A percentile compares a stretch with the other conserved stretches of the same genome.
Evolutionary conservation across 306 rosid genomes (phyloP).

Genomic region (Gastrolobium bilobum): DNA sequence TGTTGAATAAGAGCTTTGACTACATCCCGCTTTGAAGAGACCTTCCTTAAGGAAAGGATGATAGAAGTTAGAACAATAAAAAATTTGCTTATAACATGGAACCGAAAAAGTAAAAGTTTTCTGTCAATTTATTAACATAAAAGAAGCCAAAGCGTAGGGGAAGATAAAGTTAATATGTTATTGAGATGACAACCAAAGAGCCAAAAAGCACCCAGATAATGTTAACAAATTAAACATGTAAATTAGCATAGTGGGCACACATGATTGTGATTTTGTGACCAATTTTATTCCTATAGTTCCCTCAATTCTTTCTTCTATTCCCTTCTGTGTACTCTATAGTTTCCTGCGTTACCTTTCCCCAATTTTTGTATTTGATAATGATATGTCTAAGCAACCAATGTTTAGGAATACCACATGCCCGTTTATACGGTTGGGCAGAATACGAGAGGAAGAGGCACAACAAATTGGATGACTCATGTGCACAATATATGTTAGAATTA

Average conservation of each 20-base stretch:
- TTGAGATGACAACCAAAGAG: conserved; percentile 19
- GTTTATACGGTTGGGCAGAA: background rate
- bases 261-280: background rate
- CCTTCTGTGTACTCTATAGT: background rate
- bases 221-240: background rate
- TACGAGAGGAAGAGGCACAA: too few species aligned
- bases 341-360: background rate
- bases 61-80: conserved; percentile 20
- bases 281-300: background rate
- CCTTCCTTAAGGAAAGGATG: conserved; percentile 56
- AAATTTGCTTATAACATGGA: conserved; percentile 34
- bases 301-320: background rate
- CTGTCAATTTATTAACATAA: conserved; percentile 10
- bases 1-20: conserved; percentile 69
- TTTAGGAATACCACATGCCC: background rate
- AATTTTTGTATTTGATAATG: conserved; percentile 24
- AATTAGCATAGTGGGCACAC: background rate
- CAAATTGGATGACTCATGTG: too few species aligned
- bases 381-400: conserved; percentile 1
- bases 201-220: conserved; percentile 1
- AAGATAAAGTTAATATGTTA: conserved; percentile 4
- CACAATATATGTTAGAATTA: too few species aligned
- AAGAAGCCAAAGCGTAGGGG: background rate
- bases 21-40: conserved; percentile 78
- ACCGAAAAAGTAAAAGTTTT: conserved; percentile 2